phyloP scores from a whole-genome alignment of 441 rosid genomes.

The Biscutella laevigata region DNA sequence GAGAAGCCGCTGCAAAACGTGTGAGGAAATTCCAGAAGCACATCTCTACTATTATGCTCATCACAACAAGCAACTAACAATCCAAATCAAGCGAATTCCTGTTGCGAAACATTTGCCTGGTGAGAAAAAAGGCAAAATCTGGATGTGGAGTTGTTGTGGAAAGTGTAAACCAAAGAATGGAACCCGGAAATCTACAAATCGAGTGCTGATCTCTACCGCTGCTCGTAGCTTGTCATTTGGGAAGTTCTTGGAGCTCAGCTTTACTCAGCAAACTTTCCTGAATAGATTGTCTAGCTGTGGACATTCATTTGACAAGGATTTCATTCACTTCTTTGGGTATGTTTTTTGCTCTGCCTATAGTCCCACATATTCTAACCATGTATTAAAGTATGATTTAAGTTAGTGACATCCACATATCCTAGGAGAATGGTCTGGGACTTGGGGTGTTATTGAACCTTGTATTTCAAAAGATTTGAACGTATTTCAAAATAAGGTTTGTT shows the following conservation, averaged over 20 bases:
- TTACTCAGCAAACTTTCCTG: constrained; percentile 42
- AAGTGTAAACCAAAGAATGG: constrained; percentile 59
- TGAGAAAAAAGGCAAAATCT: constrained; percentile 68
- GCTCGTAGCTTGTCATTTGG: constrained; percentile 83
- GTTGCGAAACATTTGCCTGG: constrained; percentile 46
- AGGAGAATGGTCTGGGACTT: neutral
- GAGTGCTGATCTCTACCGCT: constrained; percentile 68
- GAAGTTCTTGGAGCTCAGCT: constrained; percentile 91
- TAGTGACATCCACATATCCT: neutral
- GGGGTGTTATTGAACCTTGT: no score
- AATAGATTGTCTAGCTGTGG: constrained; percentile 58
- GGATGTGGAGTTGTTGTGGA: constrained; percentile 97
- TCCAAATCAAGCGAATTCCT: constrained; percentile 56
- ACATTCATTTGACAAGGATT: constrained; percentile 69
- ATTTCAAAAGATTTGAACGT: no score
- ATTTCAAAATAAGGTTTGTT: no score
- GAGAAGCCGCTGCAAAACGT: constrained; percentile 52
- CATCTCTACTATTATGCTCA: constrained; percentile 83
- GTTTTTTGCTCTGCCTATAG: constrained; percentile 13
- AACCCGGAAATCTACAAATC: constrained; percentile 50
- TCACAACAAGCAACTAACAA: constrained; percentile 68
- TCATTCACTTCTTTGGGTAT: constrained; percentile 93
- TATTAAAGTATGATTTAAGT: neutral
- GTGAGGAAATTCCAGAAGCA: constrained; percentile 66
- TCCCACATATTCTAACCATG: constrained; percentile 4